phyloP scores from a whole-genome alignment of 768 basidiomycete genomes.

The Suillus cothurnatus region DNA sequence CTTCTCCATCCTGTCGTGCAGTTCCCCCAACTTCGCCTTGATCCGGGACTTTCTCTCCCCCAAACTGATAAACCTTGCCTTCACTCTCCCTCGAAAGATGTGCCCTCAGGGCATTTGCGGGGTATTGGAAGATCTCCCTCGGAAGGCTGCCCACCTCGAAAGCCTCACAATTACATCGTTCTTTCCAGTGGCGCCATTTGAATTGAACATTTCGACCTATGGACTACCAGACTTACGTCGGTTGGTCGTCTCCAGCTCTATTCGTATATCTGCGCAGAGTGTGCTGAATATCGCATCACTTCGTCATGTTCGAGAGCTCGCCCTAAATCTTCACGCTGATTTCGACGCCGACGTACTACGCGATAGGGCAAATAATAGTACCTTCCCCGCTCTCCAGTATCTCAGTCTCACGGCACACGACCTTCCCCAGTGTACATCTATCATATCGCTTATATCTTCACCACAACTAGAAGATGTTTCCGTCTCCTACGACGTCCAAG shows the following conservation, averaged over 20 bases:
- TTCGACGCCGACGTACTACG: slow-evolving; percentile 19
- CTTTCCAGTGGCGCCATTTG: slow-evolving; percentile 13
- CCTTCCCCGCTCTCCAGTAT: slow-evolving; percentile 25
- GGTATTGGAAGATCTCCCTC: slow-evolving; percentile 27
- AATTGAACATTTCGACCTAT: slow-evolving; percentile 19
- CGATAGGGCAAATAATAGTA: slow-evolving; percentile 6
- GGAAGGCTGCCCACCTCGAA: slow-evolving; percentile 21
- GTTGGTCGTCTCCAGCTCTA: slow-evolving; percentile 26
- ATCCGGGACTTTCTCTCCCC: slow-evolving; percentile 23
- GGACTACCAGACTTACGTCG: slow-evolving; percentile 25
- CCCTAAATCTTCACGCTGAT: slow-evolving; percentile 21
- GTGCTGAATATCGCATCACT: slow-evolving; percentile 23
- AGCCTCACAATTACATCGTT: slow-evolving; percentile 24
- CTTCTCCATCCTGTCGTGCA: slow-evolving; percentile 28
- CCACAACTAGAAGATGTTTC: slow-evolving; percentile 23
- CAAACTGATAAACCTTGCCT: slow-evolving; percentile 22
- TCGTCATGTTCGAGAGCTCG: slow-evolving; percentile 27
- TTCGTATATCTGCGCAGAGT: slow-evolving; percentile 27
- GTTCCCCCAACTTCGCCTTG: slow-evolving; percentile 21
- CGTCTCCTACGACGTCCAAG: slow-evolving; percentile 31
- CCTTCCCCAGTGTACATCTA: slow-evolving; percentile 31
- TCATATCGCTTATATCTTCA: slow-evolving; percentile 28
- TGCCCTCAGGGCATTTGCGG: slow-evolving; percentile 19
- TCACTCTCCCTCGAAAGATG: slow-evolving; percentile 27
- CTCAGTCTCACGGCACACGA: slow-evolving; percentile 26